A percentile compares a stretch with the other conserved stretches of the same genome.
Conservation (phyloP, 208 protist species). For the Angomonas ambiguus region DNA sequence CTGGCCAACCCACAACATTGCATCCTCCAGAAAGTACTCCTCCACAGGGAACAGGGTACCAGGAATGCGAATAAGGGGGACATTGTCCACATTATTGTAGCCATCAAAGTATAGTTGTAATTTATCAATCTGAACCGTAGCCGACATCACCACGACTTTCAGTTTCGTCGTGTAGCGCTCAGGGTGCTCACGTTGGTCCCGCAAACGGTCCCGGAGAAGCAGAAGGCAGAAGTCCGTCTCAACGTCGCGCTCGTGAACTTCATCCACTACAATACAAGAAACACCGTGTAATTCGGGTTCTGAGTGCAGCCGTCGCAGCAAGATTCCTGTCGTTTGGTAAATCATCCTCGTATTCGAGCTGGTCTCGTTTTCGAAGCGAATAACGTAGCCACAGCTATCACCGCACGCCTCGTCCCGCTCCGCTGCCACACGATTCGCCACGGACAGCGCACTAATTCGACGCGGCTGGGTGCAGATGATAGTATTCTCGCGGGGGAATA, state of each 20-base stretch:
- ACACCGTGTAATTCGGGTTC: conserved; percentile 84
- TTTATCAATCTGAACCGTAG: conserved; percentile 79
- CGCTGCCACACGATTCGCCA: conserved; percentile 92
- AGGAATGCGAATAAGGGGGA: conserved; percentile 76
- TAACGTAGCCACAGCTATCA: conserved; percentile 88
- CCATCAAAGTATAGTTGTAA: conserved; percentile 64
- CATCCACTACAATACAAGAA: conserved; percentile 93
- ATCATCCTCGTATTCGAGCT: conserved; percentile 81
- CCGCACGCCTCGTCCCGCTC: conserved; percentile 90
- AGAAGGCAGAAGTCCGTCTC: conserved; percentile 94
- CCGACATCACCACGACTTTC: conserved; percentile 98
- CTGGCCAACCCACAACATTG: conserved; percentile 37
- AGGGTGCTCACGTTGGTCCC: conserved; percentile 38
- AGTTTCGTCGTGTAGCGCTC: conserved; percentile 39
- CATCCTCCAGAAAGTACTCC: conserved; percentile 89
- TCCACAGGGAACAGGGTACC: conserved; percentile 76
- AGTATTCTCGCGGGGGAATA: conserved; percentile 78
- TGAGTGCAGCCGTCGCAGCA: conserved; percentile 86
- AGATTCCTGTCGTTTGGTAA: conserved; percentile 95
- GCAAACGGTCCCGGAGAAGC: conserved; percentile 78
- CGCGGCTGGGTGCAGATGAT: conserved; percentile 94
- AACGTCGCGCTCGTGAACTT: conserved; percentile 96
- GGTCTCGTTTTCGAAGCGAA: conserved; percentile 90
- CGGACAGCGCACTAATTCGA: conserved; percentile 89
- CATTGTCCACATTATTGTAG: conserved; percentile 20